Base-by-base conservation (phyloP, 495 filamentous ascomycete genomes). In the Cercophora newfieldiana region DNA sequence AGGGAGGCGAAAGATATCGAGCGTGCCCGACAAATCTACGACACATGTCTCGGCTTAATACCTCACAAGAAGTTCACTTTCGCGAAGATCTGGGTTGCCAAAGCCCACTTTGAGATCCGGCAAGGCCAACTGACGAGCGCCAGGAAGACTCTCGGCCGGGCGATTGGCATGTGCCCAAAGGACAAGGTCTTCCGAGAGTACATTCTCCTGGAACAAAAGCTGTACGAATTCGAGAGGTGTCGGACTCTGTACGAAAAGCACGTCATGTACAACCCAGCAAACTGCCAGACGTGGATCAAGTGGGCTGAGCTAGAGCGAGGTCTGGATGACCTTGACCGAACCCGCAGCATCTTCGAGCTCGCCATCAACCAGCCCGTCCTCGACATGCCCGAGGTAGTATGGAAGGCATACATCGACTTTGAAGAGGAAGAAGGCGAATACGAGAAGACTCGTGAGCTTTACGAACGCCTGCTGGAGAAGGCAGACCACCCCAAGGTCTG, bases 401-500 rank as follows among this genome's bases (percentile, higher is more conserved):
- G 95, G 95, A 97, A 97, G 78, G 87, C 91, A 1, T 99, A 97
- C 74, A 97, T 99, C 72, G 94, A 98, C 78, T 99, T 98, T 72
- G 96, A 98, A 77, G 94, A 97, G 72, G 90, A 96, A 66, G 90
- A 94, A 74, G 90, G 89, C 61, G 92, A 97, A 76, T 96, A 92
- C 77, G 93, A 91, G 30, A 82, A 87, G 31, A 89, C 92, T 1
- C 83, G 95, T 53, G 75, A 80, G n/a, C 80, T 99, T 58, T 99
- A 98, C 79, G 95, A 98, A 80, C 87, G 95, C 25, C 82, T 99
- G 24, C 83, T 99, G 37, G 80, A 91, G 74, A 97, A 94, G 87
- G 96, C 96, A 19, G 90, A 92, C 74, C 96, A 99, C 72, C 92
- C 97, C 81, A 97, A 97, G 84, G 95, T 99, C 59, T 99, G 95